Percentiles rank a stretch among this genome's conserved stretches.
These are phyloP conservation scores for Lepidopterella palustris DNA, from an alignment of 495 filamentous ascomycete species.

Conservation along the genomic window DNA sequence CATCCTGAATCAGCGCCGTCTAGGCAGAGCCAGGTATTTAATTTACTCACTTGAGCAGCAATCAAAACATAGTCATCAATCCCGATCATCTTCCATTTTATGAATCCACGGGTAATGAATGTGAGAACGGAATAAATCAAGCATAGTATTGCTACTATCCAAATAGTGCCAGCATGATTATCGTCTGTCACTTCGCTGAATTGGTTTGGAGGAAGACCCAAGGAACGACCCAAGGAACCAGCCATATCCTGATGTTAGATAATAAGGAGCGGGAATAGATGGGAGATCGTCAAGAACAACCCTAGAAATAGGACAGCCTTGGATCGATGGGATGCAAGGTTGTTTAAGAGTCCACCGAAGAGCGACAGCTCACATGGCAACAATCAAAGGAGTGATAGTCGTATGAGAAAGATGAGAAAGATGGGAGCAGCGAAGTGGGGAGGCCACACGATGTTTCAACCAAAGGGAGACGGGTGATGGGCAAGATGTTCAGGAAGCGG, in stretches of 20 bases:
- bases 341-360: no score
- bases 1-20: background rate
- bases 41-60: constrained; percentile 11
- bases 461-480: no score
- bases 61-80: constrained; percentile 8
- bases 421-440: no score
- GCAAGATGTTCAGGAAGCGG: no score
- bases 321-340: no score
- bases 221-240: background rate
- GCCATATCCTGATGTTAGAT: background rate
- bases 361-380: no score
- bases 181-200: constrained; percentile 8
- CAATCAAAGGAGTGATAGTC: no score
- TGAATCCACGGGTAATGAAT: constrained; percentile 4
- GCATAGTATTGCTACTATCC: constrained; percentile 10
- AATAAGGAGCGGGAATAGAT: background rate
- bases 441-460: no score
- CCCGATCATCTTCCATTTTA: constrained; percentile 16
- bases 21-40: background rate
- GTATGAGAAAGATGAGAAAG: no score
- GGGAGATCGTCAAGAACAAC: background rate
- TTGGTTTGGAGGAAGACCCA: background rate
- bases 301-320: background rate
- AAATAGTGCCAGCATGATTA: constrained; percentile 14
- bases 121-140: constrained; percentile 6